These are phyloP conservation scores for Sporothrix euskadiensis DNA, from an alignment of 2,329 filamentous ascomycete species.

Conservation along the genomic window DNA sequence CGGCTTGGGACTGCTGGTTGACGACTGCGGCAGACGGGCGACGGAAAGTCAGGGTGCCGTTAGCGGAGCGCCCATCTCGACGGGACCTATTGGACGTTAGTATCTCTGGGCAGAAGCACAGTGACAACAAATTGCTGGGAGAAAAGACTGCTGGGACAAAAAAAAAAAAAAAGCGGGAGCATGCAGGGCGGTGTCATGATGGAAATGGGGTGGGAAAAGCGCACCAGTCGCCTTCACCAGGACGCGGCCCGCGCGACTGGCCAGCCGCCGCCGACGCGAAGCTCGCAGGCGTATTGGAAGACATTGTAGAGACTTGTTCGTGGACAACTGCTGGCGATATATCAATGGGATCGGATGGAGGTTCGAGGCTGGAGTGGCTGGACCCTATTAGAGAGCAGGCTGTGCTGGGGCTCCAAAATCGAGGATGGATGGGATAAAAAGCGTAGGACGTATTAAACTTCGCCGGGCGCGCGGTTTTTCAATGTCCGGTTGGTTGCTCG, in stretches of 20 bases:
- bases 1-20: conserved; percentile 36
- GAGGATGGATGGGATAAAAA: background rate
- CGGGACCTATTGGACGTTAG: conserved; percentile 52
- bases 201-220: background rate
- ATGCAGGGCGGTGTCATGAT: background rate
- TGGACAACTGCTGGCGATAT: background rate
- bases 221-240: conserved; percentile 42
- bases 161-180: background rate
- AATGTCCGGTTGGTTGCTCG: background rate
- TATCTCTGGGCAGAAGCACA: background rate
- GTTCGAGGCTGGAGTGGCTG: conserved; percentile 3
- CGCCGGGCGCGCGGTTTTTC: background rate
- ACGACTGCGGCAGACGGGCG: conserved; percentile 61
- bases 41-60: conserved; percentile 65
- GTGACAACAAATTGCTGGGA: background rate
- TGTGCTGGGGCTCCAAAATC: background rate
- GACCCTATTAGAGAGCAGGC: background rate
- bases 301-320: conserved; percentile 49
- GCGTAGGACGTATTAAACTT: background rate
- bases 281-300: conserved; percentile 76
- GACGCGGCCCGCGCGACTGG: conserved; percentile 64
- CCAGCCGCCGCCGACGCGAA: conserved; percentile 82
- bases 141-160: background rate
- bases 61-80: conserved; percentile 58
- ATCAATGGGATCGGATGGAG: background rate